Evolutionary conservation across 306 rosid genomes (phyloP), one percentile per base, ranked within the genome.

Genomic region (Vigna trinervia): DNA sequence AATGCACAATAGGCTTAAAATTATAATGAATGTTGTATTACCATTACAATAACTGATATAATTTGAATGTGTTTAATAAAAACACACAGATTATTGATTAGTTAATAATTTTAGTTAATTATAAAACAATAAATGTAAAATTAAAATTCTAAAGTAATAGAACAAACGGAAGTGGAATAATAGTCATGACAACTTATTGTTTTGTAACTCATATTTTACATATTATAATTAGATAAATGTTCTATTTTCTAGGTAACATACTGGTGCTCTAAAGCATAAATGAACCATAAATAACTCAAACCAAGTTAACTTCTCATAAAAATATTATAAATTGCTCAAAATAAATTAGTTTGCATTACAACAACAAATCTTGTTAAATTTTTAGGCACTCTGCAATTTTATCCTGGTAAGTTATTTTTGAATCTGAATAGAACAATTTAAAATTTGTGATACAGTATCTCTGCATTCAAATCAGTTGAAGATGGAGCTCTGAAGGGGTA

Each of bases 391-490:
- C 13, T 74, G 32, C 5, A 69, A 60, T 53, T 65, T 43, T 43
- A 3, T 53, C 15, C 54, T 9, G 57, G 10, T 12, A 23, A 53
- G 4, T 52, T 39, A 77, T 58, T 39, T 47, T 71, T 76, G 59
- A 81, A 70, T 61, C 46, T 34, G 73, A 66, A 63, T 59, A 54
- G 60, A 70, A 34, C 78, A 54, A 48, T 48, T 78, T 47, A 53
- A 60, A 80, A 45, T 45, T 48, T 83, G 80, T 84, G 77, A 74
- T 62, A 48, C 96, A 95, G 97, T 86, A 57, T 79, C 93, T 79
- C 85, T 89, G 89, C 96, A 88, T 81, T 83, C 91, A 68, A 86
- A 90, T 83, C 97, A 90, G 69, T 78, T 95, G 91, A 90, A 94
- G 97, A 94, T 89, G 93, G 97, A 95, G 88, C 89, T 83, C 65